These are phyloP conservation scores for Suillus cothurnatus DNA, from an alignment of 768 basidiomycete species.

Conservation along the genomic window DNA sequence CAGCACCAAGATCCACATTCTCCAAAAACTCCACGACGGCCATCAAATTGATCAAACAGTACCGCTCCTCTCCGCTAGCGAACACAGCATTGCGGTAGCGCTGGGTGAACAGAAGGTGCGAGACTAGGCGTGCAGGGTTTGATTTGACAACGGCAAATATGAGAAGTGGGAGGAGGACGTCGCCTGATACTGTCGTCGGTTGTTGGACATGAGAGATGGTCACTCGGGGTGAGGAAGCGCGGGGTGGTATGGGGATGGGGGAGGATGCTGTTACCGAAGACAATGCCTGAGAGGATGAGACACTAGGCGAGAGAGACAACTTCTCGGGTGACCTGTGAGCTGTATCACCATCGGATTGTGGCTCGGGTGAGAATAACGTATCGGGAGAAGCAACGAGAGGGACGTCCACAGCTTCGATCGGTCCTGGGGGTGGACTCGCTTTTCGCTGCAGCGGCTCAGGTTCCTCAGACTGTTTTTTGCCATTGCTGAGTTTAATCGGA, in stretches of 20 bases:
- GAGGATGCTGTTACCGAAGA: constrained; percentile 1
- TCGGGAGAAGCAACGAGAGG: constrained; percentile 6
- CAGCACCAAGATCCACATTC: constrained; percentile 82
- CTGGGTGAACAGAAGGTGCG: constrained; percentile 44
- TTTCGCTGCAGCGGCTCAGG: constrained; percentile 20
- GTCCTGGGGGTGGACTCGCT: not conserved
- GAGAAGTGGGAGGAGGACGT: constrained; percentile 89
- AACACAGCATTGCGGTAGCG: constrained; percentile 32
- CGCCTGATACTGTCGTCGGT: constrained; percentile 72
- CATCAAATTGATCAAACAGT: constrained; percentile 92
- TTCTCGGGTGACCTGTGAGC: constrained; percentile 12
- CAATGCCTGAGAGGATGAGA: constrained; percentile 1
- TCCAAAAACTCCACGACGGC: constrained; percentile 96
- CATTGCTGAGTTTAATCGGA: constrained; percentile 71
- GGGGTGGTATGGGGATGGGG: constrained; percentile 2
- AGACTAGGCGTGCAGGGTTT: constrained; percentile 82
- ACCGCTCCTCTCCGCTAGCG: constrained; percentile 81
- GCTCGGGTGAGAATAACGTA: constrained; percentile 7
- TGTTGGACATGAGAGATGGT: constrained; percentile 18
- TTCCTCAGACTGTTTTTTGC: constrained; percentile 38
- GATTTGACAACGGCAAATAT: constrained; percentile 94
- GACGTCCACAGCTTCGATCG: constrained; percentile 6
- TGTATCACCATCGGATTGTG: constrained; percentile 3
- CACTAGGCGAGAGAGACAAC: constrained; percentile 11
- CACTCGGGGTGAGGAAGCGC: constrained; percentile 16